phyloP scores from a whole-genome alignment of 2,329 filamentous ascomycete species.

The Xylaria polymorpha region DNA sequence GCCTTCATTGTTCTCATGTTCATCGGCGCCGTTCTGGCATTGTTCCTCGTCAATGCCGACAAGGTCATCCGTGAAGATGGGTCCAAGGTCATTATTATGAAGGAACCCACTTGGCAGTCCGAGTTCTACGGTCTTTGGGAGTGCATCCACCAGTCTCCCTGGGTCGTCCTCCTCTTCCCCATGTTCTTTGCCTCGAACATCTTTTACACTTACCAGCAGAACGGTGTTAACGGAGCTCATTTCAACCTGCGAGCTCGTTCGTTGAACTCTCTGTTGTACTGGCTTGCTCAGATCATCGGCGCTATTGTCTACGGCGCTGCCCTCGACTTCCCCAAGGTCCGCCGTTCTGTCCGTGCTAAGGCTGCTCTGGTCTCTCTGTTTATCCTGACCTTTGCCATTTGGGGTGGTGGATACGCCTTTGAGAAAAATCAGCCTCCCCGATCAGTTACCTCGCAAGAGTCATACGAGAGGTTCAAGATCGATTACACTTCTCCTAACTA shows the following conservation, averaged over 20 bases:
- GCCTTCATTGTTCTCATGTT: conserved; percentile 80
- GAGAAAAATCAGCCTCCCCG: conserved; percentile 67
- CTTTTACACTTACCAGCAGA: conserved; percentile 85
- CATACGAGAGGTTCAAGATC: conserved; percentile 40
- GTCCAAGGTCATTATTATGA: conserved; percentile 77
- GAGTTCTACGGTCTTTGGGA: conserved; percentile 76
- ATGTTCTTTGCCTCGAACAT: conserved; percentile 85
- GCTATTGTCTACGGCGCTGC: conserved; percentile 74
- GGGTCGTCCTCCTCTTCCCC: conserved; percentile 78
- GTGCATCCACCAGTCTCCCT: conserved; percentile 71
- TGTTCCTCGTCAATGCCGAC: conserved; percentile 71
- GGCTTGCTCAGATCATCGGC: conserved; percentile 77
- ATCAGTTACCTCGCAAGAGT: conserved; percentile 37
- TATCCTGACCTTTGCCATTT: conserved; percentile 73
- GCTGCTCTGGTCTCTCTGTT: conserved; percentile 68
- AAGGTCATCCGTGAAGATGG: conserved; percentile 76
- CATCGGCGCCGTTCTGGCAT: conserved; percentile 70
- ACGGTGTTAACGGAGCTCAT: conserved; percentile 74
- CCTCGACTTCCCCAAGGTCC: conserved; percentile 68
- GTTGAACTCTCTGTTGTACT: conserved; percentile 78
- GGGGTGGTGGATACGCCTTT: conserved; percentile 80
- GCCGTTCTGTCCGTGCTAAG: conserved; percentile 73
- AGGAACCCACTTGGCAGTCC: conserved; percentile 79
- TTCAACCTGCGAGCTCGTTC: conserved; percentile 78
- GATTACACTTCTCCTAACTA: conserved; percentile 73